phyloP scores from a whole-genome alignment of 2,329 filamentous ascomycete genomes.

The Kalmusia sp. region DNA sequence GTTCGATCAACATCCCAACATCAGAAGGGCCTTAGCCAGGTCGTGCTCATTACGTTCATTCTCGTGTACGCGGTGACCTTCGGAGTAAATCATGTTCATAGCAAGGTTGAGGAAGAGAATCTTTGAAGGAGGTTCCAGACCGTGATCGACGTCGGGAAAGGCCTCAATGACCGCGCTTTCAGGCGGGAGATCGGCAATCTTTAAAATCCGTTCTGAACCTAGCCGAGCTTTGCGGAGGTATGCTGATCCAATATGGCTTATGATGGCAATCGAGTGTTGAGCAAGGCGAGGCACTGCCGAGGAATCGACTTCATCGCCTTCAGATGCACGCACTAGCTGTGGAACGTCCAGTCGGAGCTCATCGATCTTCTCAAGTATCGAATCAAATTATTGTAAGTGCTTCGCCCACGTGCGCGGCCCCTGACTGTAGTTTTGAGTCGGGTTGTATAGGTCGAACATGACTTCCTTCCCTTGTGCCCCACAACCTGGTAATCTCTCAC shows the following conservation, averaged over 20 bases:
- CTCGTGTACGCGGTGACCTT: neutral
- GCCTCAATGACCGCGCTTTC: neutral
- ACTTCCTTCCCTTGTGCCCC: neutral
- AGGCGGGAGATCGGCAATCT: neutral
- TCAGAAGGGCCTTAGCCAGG: neutral
- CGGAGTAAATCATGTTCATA: neutral
- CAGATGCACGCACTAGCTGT: neutral
- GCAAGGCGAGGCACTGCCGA: neutral
- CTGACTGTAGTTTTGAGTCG: neutral
- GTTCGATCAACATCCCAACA: neutral
- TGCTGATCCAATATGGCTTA: neutral
- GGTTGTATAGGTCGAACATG: neutral
- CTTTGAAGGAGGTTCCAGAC: neutral
- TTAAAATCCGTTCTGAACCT: neutral
- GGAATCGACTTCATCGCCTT: neutral
- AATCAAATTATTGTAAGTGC: neutral
- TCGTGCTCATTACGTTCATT: neutral
- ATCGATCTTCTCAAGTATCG: neutral
- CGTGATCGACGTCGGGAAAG: neutral
- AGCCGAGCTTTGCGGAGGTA: neutral
- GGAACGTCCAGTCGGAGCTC: neutral
- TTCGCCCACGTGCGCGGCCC: conserved; percentile 1
- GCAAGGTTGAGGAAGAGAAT: neutral
- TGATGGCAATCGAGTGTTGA: neutral
- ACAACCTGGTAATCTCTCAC: conserved; percentile 3